Base-by-base conservation (phyloP, 2,329 filamentous ascomycete species). In the Talaromyces sp. region DNA sequence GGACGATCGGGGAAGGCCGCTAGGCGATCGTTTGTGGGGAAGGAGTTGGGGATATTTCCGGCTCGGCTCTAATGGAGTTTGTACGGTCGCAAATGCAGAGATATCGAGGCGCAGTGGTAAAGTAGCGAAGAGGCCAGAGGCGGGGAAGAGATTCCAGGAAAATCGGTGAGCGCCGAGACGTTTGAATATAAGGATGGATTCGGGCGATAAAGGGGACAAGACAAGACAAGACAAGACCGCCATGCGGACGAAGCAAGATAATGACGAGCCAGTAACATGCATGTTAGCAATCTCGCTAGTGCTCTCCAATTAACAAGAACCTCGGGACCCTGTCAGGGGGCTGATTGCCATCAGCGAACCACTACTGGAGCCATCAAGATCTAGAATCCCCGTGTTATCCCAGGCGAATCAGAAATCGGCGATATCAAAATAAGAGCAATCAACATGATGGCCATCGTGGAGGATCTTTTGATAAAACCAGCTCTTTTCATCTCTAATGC, bases 1-100 rank as follows among this genome's bases (percentile, higher is more conserved):
- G 42, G 56, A 32, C 48, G 56, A 56, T 56, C 54, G 42, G 52
- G 46, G n/a, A 37, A 29, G 49, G 43, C 50, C 50, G 39, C 48
- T 54, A 32, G 22, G 29, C 27, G 32, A 46, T 46, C 43, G 24
- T 27, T 43, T 16, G 20, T 7, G 32, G 17, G 32, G 16, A 8
- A 14, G 22, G 19, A 14, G 19, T 9, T 11, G 9, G 19, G 39
- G 20, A 19, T 13, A 41, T 13, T 19, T 24, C 20, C 19, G 17
- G 43, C n/a, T 17, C 24, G 24, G n/a, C n/a, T n/a, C n/a, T n/a
- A n/a, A n/a, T n/a, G n/a, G n/a, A n/a, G n/a, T n/a, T n/a, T n/a
- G n/a, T n/a, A n/a, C n/a, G n/a, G 32, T 35, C 11, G 32, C 11
- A 13, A 35, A 6, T 4, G 32, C 4, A 4, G 32, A 35, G 32